phyloP scores from a whole-genome alignment of 228 moss, liverwort and hornwort species.

The Sphagnum magellanicum region DNA sequence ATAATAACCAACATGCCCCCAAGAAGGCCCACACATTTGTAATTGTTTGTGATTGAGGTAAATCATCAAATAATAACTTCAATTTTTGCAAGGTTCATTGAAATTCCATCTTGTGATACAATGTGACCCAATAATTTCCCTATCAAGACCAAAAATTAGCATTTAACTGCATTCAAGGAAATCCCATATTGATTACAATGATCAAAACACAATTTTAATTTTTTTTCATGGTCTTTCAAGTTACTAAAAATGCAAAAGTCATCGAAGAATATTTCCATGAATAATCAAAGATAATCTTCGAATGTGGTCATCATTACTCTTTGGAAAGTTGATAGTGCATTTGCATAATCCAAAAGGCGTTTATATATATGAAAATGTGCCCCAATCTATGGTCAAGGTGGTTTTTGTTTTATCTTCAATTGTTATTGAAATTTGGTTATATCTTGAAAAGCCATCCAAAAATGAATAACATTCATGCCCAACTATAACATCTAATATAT shows the following conservation, averaged over 20 bases:
- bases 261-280: slow-evolving; percentile 11
- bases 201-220: slow-evolving; percentile 5
- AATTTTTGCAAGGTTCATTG: slow-evolving; percentile 1
- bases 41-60: neutral
- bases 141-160: slow-evolving; percentile 2
- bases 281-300: slow-evolving; percentile 3
- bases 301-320: slow-evolving; percentile 6
- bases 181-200: slow-evolving; percentile 8
- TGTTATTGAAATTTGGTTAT: slow-evolving; percentile 7
- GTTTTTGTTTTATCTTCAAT: slow-evolving; percentile 1
- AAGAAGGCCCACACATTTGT: slow-evolving; percentile 2
- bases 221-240: neutral
- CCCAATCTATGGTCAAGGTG: slow-evolving; percentile 12
- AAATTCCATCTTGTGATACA: neutral
- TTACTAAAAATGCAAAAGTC: slow-evolving; percentile 9
- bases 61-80: neutral
- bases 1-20: slow-evolving; percentile 6
- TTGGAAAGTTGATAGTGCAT: slow-evolving; percentile 9
- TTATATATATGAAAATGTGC: slow-evolving; percentile 8
- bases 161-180: slow-evolving; percentile 7
- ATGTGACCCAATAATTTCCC: slow-evolving; percentile 15
- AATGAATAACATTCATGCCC: slow-evolving; percentile 13
- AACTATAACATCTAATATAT: slow-evolving; percentile 7
- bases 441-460: slow-evolving; percentile 12
- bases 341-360: slow-evolving; percentile 10